Base-by-base conservation (phyloP, 2,329 filamentous ascomycete species). In the Microcera coccophila region DNA sequence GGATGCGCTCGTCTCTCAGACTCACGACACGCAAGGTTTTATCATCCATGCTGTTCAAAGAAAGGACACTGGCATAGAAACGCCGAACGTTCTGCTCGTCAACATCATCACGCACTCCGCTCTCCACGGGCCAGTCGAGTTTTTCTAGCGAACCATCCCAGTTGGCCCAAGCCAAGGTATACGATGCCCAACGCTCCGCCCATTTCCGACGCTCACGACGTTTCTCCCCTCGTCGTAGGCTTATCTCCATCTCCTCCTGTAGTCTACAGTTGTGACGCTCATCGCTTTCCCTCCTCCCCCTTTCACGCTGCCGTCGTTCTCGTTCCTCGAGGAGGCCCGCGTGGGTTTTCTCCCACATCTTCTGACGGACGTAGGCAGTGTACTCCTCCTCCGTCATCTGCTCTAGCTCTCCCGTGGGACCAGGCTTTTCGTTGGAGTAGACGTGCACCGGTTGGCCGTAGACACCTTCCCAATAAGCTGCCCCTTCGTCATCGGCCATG, bases 291-390 rank as follows among this genome's bases (percentile, higher is more conserved):
- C 72, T 74, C 48, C 73, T 73, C 50, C 70, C 60, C 46, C 67
- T 67, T 62, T 75, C 74, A 57, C 72, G 74, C 52, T 81, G 75
- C 41, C 79, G 71, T 34, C 76, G 70, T 42, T 81, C 82, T 43
- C 84, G 77, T 64, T 93, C 89, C 57, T 93, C 86, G 1, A 91
- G 64, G 39, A 94, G 70, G 17, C 91, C 87, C 52, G 91, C 84
- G 60, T 95, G 82, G 40, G 87, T 94, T 69, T 88, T 90, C 73
- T 96, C 90, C 85, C 90, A 98, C 93, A 98, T 97, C 66, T 82
- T 84, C 39, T 78, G 77, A 15, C 91, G 81, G 29, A 98, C 91
- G 63, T 90, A 85, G 2, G 82, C 74, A 1, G 88, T 86, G 62
- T 97, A 98, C 63, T 96, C 87, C 20, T 97, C 90, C 55, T 97